Conservation (phyloP, 768 basidiomycete genomes). For the Suillus americanus region DNA sequence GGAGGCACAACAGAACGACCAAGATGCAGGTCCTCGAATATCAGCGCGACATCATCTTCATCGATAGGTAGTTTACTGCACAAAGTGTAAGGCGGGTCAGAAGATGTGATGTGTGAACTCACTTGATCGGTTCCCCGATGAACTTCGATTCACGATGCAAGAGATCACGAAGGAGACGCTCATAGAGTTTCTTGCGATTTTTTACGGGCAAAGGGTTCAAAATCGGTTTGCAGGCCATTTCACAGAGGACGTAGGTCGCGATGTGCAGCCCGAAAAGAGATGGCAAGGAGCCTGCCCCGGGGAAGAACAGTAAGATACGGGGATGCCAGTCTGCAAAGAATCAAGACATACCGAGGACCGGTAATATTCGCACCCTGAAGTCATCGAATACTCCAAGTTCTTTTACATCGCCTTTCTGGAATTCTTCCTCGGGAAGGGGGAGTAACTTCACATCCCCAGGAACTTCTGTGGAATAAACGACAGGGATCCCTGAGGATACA, state of each 20-base stretch:
- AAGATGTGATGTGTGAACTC: conserved; percentile 23
- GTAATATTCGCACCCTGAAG: conserved; percentile 90
- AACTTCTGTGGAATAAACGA: conserved; percentile 95
- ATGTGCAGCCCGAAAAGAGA: conserved; percentile 90
- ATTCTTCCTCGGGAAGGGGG: conserved; percentile 90
- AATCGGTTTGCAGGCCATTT: conserved; percentile 82
- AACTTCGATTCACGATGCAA: conserved; percentile 70
- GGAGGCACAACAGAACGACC: conserved; percentile 81
- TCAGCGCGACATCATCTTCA: conserved; percentile 77
- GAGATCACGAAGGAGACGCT: conserved; percentile 75
- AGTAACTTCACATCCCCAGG: conserved; percentile 86
- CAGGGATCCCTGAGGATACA: conserved; percentile 70
- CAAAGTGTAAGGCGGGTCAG: not conserved
- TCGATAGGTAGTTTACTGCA: conserved; percentile 73
- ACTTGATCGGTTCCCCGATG: conserved; percentile 61
- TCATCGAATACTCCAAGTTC: conserved; percentile 91
- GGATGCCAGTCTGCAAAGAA: not conserved
- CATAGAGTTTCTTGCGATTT: conserved; percentile 80
- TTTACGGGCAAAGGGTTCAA: conserved; percentile 83
- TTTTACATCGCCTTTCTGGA: conserved; percentile 82
- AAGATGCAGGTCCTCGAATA: conserved; percentile 87
- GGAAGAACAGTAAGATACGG: conserved; percentile 2
- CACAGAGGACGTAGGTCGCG: conserved; percentile 86
- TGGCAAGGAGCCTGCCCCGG: conserved; percentile 58
- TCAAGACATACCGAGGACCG: conserved; percentile 71